Percentiles rank a stretch among this genome's conserved stretches.
Evolutionary conservation across 352 stramenopile species (phyloP).

Genomic region (Pythium coloratum): DNA sequence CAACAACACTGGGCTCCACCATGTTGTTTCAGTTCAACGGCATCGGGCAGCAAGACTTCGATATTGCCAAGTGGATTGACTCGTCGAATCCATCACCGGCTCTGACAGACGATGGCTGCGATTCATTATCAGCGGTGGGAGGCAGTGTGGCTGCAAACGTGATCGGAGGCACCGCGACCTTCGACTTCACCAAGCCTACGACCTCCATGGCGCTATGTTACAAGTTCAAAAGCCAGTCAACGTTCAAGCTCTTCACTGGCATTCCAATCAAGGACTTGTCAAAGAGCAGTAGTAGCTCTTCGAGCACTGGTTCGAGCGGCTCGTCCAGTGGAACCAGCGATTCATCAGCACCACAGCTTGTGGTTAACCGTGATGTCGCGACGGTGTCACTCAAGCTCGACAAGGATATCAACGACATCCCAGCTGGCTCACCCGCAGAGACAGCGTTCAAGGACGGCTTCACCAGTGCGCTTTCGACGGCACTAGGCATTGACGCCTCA

Average conservation of each 20-base stretch:
- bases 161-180: conserved; percentile 40
- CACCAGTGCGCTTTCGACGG: conserved; percentile 30
- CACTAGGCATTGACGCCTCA: conserved; percentile 47
- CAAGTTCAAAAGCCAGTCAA: conserved; percentile 44
- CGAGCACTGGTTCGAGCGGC: not conserved
- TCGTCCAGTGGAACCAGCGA: conserved; percentile 28
- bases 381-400: conserved; percentile 53
- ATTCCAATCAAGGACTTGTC: conserved; percentile 43
- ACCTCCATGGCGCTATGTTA: conserved; percentile 56
- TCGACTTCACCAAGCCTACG: conserved; percentile 45
- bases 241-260: conserved; percentile 51
- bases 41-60: conserved; percentile 59
- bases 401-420: conserved; percentile 59
- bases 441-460: conserved; percentile 51
- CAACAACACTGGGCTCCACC: conserved; percentile 36
- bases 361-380: conserved; percentile 46
- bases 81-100: conserved; percentile 16
- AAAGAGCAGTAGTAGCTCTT: conserved; percentile 10
- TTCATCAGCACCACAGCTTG: conserved; percentile 35
- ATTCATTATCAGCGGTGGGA: conserved; percentile 35
- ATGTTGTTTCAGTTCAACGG: conserved; percentile 68
- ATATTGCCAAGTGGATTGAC: conserved; percentile 58
- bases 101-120: conserved; percentile 40
- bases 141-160: conserved; percentile 38
- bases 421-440: conserved; percentile 49